Conservation (phyloP, 75 land plant genomes). For the Isoetes taiwanensis region DNA sequence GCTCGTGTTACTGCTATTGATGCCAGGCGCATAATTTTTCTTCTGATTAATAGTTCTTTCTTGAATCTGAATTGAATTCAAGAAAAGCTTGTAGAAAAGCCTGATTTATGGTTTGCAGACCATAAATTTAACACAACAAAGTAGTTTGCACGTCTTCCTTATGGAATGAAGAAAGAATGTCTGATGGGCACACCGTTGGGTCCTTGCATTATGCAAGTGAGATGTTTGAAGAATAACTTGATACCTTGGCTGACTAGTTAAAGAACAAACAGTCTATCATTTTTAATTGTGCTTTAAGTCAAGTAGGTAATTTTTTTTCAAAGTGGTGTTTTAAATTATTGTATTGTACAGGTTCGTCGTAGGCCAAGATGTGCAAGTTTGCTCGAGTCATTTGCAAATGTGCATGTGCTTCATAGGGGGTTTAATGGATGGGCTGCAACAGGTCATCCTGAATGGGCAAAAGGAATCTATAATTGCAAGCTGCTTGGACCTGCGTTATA, state of each 20-base stretch:
- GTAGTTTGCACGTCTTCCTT: too few relatives aligned
- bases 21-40: too few relatives aligned
- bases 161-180: constrained; percentile 81
- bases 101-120: too few relatives aligned
- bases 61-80: too few relatives aligned
- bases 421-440: constrained; percentile 84
- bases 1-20: too few relatives aligned
- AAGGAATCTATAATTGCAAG: too few relatives aligned
- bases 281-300: constrained; percentile 89
- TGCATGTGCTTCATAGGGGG: constrained; percentile 69
- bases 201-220: constrained; percentile 76
- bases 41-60: too few relatives aligned
- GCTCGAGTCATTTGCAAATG: constrained; percentile 42
- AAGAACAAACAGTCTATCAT: constrained; percentile 65
- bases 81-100: too few relatives aligned
- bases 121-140: too few relatives aligned
- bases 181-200: constrained; percentile 85
- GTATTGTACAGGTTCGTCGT: constrained; percentile 67
- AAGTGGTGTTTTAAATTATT: too few relatives aligned
- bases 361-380: constrained; percentile 81
- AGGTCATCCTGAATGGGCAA: constrained; percentile 75
- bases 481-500: too few relatives aligned
- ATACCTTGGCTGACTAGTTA: constrained; percentile 38
- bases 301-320: too few relatives aligned
- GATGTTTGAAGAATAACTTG: constrained; percentile 51